Base-by-base conservation (phyloP, 176 grass and related monocot species). In the Phragmites australis region DNA sequence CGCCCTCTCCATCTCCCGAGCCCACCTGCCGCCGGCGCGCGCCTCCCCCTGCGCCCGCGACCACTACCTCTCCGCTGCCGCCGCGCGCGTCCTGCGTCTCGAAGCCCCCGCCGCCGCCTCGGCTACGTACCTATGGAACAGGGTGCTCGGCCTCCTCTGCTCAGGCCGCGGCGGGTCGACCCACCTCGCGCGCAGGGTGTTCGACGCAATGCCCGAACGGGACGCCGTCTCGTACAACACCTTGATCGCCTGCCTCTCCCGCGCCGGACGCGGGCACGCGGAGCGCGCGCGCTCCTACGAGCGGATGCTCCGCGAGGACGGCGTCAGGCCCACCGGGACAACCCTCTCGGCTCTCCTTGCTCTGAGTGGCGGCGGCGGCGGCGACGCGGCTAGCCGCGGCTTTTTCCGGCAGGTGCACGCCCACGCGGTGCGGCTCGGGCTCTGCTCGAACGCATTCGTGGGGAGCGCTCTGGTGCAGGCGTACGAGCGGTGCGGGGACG, bases 141-240 rank as follows among this genome's bases (percentile, higher is more conserved):
- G 77, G 41, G 49, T 82, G 48, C 83, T 86, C 6, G 23, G 9
- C 15, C 42, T 84, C 15, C 50, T 84, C 21, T 81, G 81, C 51
- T 70, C 52, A 3, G 47, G 47, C 47, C 2, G 47, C 14, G 7
- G 44, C 18, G 76, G 75, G 44, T 17, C 44, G 50, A 30, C 27
- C n/a, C 22, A 13, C 16, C 6, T 26, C 8, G 84, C 74, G 8
- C 80, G 11, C 39, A 58, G 78, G 34, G 23, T 91, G 80, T 87
- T 91, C 84, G 89, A 91, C 62, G 65, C 42, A 59, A 84, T 87
- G 75, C 76, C 75, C n/a, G 22, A 74, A 27, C 58, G 68, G 53
- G 89, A 87, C 30, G 43, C 21, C 25, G 68, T 81, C 43, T 84
- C 85, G 6, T 85, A 85, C 29, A 89, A 82, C 77, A 89, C 77